Percentiles rank a stretch among this genome's conserved stretches.
Evolutionary conservation across 2,329 filamentous ascomycete genomes (phyloP).

Genomic region (Calonectria hawksworthii): DNA sequence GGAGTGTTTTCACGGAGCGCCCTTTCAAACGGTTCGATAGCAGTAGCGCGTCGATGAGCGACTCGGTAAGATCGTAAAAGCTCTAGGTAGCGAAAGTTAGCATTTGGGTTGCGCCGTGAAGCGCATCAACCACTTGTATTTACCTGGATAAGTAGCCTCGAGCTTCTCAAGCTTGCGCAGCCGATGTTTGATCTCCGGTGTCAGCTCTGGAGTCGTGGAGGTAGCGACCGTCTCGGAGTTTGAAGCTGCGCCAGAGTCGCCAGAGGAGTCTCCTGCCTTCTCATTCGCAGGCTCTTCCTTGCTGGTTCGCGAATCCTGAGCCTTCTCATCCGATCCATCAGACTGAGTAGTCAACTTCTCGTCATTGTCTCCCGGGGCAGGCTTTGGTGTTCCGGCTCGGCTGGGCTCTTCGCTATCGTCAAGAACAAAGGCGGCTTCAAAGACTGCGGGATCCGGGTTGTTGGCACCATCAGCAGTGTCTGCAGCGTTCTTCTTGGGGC

Average conservation of each 20-base stretch:
- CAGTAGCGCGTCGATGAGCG: slow-evolving; percentile 87
- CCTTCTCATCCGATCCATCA: slow-evolving; percentile 40
- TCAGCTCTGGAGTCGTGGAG: slow-evolving; percentile 65
- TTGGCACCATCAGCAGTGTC: slow-evolving; percentile 54
- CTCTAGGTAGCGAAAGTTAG: slow-evolving; percentile 60
- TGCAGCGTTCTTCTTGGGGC: slow-evolving; percentile 56
- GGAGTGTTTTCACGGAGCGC: slow-evolving; percentile 93
- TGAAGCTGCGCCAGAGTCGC: slow-evolving; percentile 24
- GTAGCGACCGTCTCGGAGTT: slow-evolving; percentile 33
- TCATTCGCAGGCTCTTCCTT: slow-evolving; percentile 38
- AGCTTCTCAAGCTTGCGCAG: slow-evolving; percentile 91
- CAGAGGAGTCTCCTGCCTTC: slow-evolving; percentile 37
- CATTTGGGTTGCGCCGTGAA: not conserved
- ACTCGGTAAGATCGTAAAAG: slow-evolving; percentile 91
- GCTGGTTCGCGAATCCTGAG: not conserved
- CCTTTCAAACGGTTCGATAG: slow-evolving; percentile 94
- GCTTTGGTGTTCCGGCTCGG: slow-evolving; percentile 71
- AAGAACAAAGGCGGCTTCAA: slow-evolving; percentile 87
- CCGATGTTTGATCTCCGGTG: slow-evolving; percentile 81
- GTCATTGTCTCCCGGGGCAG: slow-evolving; percentile 54
- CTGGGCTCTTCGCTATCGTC: slow-evolving; percentile 83
- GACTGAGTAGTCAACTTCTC: slow-evolving; percentile 33
- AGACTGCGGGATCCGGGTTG: slow-evolving; percentile 87
- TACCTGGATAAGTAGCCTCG: slow-evolving; percentile 88
- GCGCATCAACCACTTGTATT: slow-evolving; percentile 14